phyloP scores from a whole-genome alignment of 139 green algal genomes.

The Pleodorina starrii region DNA sequence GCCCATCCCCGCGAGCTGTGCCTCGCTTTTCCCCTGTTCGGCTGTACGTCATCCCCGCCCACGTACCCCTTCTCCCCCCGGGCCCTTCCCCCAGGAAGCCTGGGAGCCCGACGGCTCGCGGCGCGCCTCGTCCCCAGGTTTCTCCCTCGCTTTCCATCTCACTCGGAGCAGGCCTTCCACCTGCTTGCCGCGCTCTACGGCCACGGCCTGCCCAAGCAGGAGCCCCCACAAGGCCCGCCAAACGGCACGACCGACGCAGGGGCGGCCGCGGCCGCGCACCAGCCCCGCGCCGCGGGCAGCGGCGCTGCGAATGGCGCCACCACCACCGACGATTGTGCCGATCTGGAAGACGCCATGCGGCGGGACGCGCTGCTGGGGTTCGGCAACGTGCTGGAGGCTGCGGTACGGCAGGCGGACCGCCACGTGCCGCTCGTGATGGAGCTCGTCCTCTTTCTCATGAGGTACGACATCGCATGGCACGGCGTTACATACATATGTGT shows the following conservation, averaged over 20 bases:
- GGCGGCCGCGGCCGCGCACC: no score
- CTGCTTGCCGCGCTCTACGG: constrained; percentile 54
- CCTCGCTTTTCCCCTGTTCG: neutral
- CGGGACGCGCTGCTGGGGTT: constrained; percentile 63
- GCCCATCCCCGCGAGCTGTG: no score
- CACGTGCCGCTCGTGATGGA: constrained; percentile 12
- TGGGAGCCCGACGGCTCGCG: constrained; percentile 57
- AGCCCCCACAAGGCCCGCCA: neutral
- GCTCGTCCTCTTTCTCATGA: constrained; percentile 54
- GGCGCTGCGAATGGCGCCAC: no score
- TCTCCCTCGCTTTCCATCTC: constrained; percentile 58
- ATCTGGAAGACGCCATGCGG: constrained; percentile 16
- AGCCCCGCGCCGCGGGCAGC: neutral
- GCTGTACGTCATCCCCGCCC: constrained; percentile 15
- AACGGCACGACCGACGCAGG: no score
- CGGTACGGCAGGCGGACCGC: constrained; percentile 55
- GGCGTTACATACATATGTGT: neutral
- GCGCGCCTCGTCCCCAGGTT: constrained; percentile 70
- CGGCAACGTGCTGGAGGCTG: constrained; percentile 50
- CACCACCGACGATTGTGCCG: neutral
- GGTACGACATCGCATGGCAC: constrained; percentile 22
- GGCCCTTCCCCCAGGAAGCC: constrained; percentile 32
- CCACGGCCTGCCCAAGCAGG: neutral
- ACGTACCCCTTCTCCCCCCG: neutral
- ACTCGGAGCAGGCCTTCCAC: constrained; percentile 44